Base-by-base conservation (phyloP, 1,284 basidiomycete genomes). In the Pisolithus thermaeus region DNA sequence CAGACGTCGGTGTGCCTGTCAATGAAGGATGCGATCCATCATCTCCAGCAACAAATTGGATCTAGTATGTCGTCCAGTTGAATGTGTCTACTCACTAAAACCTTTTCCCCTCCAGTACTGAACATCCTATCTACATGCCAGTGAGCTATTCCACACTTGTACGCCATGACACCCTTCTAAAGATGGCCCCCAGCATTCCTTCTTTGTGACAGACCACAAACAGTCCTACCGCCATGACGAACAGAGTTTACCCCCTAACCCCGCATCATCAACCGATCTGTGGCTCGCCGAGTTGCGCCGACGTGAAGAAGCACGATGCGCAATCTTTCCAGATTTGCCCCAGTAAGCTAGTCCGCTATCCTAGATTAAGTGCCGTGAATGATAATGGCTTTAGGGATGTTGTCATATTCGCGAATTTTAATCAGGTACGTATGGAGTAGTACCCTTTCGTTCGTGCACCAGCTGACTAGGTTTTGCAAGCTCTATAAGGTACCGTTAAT, bases 381-480 rank as follows among this genome's bases (percentile, higher is more conserved):
- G 16, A 12, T 40, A 49, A 14, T 4, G 3, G 46, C 27, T 50
- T 1, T 47, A 77, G 75, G 52, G 68, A 76, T 61, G 63, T 74
- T 18, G 58, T 84, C 52, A 78, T 84, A 56, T 83, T 84, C 58
- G 79, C 80, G 48, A 80, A 82, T 58, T 83, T 82, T 62, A 83
- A 82, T 59, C 81, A 83, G 72, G 75, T 79, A 7, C 25, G 25
- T 27, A 46, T 45, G 64, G 54, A 27, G 37, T 18, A 41, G 35
- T 44, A 22, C 46, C 50, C 32, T 41, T 52, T 40, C 14, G 18
- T 38, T 40, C 46, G 22, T 23, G 28, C 44, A 46, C 48, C 58
- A 30, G 52, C 43, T 68, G 53, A 61, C 41, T 45, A n/a, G 30
- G 42, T 23, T 27, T 42, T 3, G 47, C 16, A 52, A 76, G 76